Evolutionary conservation across 140 eudicot genomes (phyloP).

Genomic region (Bidens hawaiensis): DNA sequence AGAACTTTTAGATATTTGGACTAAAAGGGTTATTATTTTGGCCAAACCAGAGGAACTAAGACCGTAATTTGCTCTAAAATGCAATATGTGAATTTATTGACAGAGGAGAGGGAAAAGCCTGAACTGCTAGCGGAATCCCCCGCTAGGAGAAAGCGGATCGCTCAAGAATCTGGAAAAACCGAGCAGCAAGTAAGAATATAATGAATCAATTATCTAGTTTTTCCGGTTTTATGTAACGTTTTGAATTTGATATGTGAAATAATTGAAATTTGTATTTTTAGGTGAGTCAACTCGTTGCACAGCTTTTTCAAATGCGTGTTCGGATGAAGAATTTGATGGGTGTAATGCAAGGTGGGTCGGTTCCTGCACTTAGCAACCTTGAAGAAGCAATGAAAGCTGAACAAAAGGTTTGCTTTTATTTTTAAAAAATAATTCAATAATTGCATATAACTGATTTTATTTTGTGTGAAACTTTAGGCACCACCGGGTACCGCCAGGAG

Average conservation of each 20-base stretch:
- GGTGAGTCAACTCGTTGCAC: constrained; percentile 97
- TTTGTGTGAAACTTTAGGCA: constrained; percentile 43
- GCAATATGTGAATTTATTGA: too few species aligned
- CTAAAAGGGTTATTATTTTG: too few species aligned
- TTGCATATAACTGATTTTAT: neutral
- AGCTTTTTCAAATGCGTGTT: constrained; percentile 91
- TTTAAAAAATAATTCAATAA: neutral
- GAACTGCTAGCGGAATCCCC: constrained; percentile 93
- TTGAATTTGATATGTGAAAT: neutral
- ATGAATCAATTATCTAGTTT: neutral
- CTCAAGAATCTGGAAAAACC: constrained; percentile 86
- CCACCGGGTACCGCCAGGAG: constrained; percentile 94
- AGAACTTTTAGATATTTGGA: too few species aligned
- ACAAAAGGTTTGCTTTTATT: constrained; percentile 46
- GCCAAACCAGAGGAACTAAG: too few species aligned
- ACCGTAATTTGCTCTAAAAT: too few species aligned
- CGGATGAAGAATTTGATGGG: constrained; percentile 94
- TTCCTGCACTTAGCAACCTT: constrained; percentile 77
- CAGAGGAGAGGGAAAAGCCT: constrained; percentile 98
- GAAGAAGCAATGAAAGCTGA: constrained; percentile 84
- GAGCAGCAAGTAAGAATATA: constrained; percentile 69
- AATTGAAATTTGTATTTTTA: constrained; percentile 14
- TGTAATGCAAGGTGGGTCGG: constrained; percentile 90
- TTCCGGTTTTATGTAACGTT: neutral
- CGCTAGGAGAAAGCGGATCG: constrained; percentile 70